Evolutionary conservation across 1,139 yeast species (phyloP).

Genomic region (Candida sp.): DNA sequence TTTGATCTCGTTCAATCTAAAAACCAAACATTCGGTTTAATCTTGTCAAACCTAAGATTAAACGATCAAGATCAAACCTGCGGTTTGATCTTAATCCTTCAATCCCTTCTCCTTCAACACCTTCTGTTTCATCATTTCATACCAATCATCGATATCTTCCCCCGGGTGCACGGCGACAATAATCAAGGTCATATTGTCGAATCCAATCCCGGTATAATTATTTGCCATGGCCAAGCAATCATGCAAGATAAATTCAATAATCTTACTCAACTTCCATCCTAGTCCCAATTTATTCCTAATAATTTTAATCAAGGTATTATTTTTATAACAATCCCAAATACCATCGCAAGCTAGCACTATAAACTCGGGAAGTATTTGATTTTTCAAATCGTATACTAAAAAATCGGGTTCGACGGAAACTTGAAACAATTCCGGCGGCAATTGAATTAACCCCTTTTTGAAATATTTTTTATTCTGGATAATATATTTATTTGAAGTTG

Average conservation of each 20-base stretch:
- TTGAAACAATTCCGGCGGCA: slow-evolving; percentile 44
- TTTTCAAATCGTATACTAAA: slow-evolving; percentile 45
- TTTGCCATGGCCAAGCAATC: slow-evolving; percentile 73
- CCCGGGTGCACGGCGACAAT: slow-evolving; percentile 56
- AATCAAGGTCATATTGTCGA: slow-evolving; percentile 75
- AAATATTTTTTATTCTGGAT: slow-evolving; percentile 17
- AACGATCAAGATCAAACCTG: too few species aligned
- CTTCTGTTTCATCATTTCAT: slow-evolving; percentile 46
- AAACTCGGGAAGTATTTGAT: slow-evolving; percentile 50
- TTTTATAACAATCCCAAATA: slow-evolving; percentile 74
- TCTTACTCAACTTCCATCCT: slow-evolving; percentile 58
- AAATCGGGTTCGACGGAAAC: slow-evolving; percentile 75
- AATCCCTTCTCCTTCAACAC: slow-evolving; percentile 46
- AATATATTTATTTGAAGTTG: slow-evolving; percentile 25
- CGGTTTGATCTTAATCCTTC: too few species aligned
- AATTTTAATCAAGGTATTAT: slow-evolving; percentile 47
- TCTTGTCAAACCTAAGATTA: too few species aligned
- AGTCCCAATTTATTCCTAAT: slow-evolving; percentile 56
- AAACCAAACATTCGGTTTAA: too few species aligned
- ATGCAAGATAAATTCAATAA: slow-evolving; percentile 57
- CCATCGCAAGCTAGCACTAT: slow-evolving; percentile 75
- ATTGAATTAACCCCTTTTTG: slow-evolving; percentile 19
- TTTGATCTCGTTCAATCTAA: too few species aligned
- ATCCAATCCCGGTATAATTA: slow-evolving; percentile 73
- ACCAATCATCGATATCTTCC: slow-evolving; percentile 54